A percentile compares a stretch with the other conserved stretches of the same genome.
Conservation (phyloP, 1,139 yeast species). For the Taphrina flavorubra region DNA sequence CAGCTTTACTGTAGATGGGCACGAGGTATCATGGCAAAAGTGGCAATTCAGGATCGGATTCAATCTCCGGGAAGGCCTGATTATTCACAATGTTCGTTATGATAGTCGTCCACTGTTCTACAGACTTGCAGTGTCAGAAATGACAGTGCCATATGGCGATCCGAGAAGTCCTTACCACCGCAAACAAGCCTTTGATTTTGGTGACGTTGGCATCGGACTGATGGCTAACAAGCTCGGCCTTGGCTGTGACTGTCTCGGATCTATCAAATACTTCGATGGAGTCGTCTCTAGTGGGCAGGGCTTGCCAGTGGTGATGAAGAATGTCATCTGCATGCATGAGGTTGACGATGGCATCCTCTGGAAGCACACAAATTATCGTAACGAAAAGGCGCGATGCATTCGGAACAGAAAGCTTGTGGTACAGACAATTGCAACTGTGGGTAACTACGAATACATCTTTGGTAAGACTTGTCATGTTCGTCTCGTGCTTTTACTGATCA, state of each 20-base stretch:
- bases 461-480: not conserved
- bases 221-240: slow-evolving; percentile 78
- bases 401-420: slow-evolving; percentile 75
- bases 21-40: slow-evolving; percentile 76
- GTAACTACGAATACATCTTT: slow-evolving; percentile 70
- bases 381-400: slow-evolving; percentile 73
- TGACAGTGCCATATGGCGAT: slow-evolving; percentile 83
- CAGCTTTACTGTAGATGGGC: slow-evolving; percentile 71
- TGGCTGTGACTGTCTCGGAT: slow-evolving; percentile 87
- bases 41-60: slow-evolving; percentile 78
- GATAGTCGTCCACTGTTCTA: slow-evolving; percentile 79
- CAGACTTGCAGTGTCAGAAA: slow-evolving; percentile 76
- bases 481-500: not conserved
- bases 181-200: slow-evolving; percentile 84
- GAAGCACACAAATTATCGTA: slow-evolving; percentile 85
- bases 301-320: slow-evolving; percentile 70
- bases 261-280: slow-evolving; percentile 78
- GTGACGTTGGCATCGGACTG: slow-evolving; percentile 87
- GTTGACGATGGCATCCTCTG: slow-evolving; percentile 79
- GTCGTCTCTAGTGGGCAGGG: slow-evolving; percentile 71
- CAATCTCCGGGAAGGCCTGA: slow-evolving; percentile 85
- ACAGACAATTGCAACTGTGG: slow-evolving; percentile 82
- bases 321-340: slow-evolving; percentile 82
- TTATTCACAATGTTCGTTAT: slow-evolving; percentile 71
- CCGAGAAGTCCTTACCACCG: slow-evolving; percentile 83